Evolutionary conservation across 2,329 filamentous ascomycete species (phyloP), one percentile per base, ranked within the genome.

Genomic region (Apiospora sp.): DNA sequence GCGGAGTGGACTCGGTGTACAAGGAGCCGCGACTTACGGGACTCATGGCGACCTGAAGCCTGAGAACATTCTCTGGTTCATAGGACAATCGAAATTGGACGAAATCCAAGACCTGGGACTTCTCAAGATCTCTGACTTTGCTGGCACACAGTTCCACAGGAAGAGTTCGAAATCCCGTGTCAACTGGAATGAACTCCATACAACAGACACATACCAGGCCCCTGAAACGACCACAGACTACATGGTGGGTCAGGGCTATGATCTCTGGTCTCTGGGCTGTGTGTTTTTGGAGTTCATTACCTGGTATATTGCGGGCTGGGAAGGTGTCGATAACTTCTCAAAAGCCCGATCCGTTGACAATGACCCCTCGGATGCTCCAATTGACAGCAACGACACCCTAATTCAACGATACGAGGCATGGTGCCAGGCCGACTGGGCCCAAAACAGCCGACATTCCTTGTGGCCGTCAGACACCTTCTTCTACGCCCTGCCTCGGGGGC

Each of bases 1-100:
- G 3, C 3, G 54, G 34, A 5, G 19, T 16, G 6, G 3, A 14
- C 22, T 16, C 6, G 34, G 16, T 14, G 24, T 24, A 14, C 7
- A n/a, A 61, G 4, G 24, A 30, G n/a, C n/a, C 30, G 24, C 58
- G 3, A 16, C 13, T 1, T 19, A 61, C 7, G 58, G 58, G 5
- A 64, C 58, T 3, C 58, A 64, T 37, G 58, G 58, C 27, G 58
- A 64, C 58, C 24, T 64, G 58, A 41, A 64, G 58, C 58, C 58
- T 14, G 27, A 64, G 58, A 64, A 64, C 10, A 37, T 64, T n/a
- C 7, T 64, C 19, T 64, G 27, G 27, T 64, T 64, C 19, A 37
- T 37, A 24, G 19, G 58, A 24, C 34, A 7, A 7, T 37, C 7
- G 4, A 37, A 64, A 8, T 4, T 24, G 5, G 3, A 24, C 24